These are phyloP conservation scores for Aspergillus pseudoterreus DNA, from an alignment of 2,329 filamentous ascomycete genomes.

Conservation along the genomic window DNA sequence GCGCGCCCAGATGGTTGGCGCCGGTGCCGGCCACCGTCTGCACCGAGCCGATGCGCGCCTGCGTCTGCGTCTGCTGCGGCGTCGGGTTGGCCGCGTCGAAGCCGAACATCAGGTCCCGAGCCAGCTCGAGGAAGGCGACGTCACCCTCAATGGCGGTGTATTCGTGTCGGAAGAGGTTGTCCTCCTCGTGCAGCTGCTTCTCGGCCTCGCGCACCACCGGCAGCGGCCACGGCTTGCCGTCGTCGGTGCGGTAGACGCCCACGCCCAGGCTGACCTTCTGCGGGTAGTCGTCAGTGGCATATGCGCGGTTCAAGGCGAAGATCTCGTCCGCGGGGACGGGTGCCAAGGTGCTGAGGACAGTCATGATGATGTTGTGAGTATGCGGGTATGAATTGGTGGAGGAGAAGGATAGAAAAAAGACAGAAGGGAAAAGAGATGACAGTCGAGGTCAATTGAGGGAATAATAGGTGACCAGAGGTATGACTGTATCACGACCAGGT, in stretches of 20 bases:
- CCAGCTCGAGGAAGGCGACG: conserved; percentile 75
- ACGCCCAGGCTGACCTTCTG: conserved; percentile 88
- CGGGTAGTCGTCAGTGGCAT: conserved; percentile 64
- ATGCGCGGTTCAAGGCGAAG: conserved; percentile 84
- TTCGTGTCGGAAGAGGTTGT: conserved; percentile 91
- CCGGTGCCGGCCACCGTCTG: conserved; percentile 97
- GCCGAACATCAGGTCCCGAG: conserved; percentile 76
- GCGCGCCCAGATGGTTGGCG: conserved; percentile 83
- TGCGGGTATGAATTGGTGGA: no score
- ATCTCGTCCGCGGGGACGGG: conserved; percentile 87
- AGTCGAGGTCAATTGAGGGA: not conserved
- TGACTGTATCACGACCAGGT: not conserved
- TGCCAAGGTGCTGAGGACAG: conserved; percentile 53
- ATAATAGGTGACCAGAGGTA: not conserved
- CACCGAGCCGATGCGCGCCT: conserved; percentile 61
- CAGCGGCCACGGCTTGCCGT: conserved; percentile 93
- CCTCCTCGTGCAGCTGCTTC: conserved; percentile 68
- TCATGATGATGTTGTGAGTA: conserved; percentile 19
- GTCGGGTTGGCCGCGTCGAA: conserved; percentile 52
- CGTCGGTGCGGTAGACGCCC: conserved; percentile 86
- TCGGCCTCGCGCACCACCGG: conserved; percentile 86
- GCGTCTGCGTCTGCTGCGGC: conserved; percentile 23
- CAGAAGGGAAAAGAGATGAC: not conserved
- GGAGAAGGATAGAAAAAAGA: no score
- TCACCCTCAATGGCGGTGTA: conserved; percentile 94